Conservation (phyloP, 148 eudicot genomes). For the Dianthus caryophyllus region DNA sequence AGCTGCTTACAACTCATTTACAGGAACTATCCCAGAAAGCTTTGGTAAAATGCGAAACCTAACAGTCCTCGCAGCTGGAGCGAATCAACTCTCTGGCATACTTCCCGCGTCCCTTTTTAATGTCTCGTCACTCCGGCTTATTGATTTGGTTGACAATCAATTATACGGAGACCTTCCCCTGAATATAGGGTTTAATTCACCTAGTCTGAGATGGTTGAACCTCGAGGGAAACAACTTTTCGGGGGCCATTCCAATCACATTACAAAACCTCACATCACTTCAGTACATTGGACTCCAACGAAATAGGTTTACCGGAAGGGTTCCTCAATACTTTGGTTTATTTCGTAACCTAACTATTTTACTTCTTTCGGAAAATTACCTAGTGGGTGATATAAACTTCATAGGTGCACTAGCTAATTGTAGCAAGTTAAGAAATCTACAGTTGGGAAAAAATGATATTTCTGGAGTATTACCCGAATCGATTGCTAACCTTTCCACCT, state of each 20-base stretch:
- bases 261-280: slow-evolving; percentile 27
- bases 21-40: slow-evolving; percentile 25
- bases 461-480: slow-evolving; percentile 11
- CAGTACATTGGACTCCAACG: not conserved
- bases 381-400: slow-evolving; percentile 25
- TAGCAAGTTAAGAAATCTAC: slow-evolving; percentile 5
- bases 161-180: slow-evolving; percentile 21
- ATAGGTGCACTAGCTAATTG: slow-evolving; percentile 23
- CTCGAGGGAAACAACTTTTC: slow-evolving; percentile 13
- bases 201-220: slow-evolving; percentile 11
- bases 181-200: slow-evolving; percentile 1
- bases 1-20: slow-evolving; percentile 12
- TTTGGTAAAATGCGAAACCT: slow-evolving; percentile 7
- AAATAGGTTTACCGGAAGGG: slow-evolving; percentile 14
- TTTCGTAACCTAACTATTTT: not conserved
- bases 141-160: slow-evolving; percentile 13
- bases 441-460: not conserved
- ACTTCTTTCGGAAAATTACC: not conserved
- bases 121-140: slow-evolving; percentile 15
- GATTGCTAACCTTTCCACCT: slow-evolving; percentile 13
- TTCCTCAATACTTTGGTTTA: slow-evolving; percentile 6
- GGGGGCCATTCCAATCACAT: slow-evolving; percentile 26
- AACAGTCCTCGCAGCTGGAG: not conserved
- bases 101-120: slow-evolving; percentile 29
- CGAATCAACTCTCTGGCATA: slow-evolving; percentile 18